Base-by-base conservation (phyloP, 495 filamentous ascomycete species). In the Aspergillus panamensis region DNA sequence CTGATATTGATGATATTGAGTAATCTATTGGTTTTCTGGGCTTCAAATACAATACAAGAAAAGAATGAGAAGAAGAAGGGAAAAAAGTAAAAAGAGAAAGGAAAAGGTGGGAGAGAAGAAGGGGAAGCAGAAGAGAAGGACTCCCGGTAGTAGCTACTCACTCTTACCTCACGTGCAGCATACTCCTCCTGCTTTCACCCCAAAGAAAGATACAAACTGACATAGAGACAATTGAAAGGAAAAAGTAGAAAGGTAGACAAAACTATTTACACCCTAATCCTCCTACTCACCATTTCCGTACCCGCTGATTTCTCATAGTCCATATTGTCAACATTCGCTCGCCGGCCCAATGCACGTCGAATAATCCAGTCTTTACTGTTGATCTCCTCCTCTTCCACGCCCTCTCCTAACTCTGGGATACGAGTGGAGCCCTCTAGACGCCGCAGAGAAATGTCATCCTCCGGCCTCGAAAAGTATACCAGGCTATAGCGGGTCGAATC, bases 391-490 rank as follows among this genome's bases (percentile, higher is more conserved):
- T 76, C 72, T 8, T 73, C 67, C 16, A 72, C 69, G 8, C 71
- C 69, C 3, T 69, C 69, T 42, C 63, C 65, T 8, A 81, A 58
- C 7, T 43, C 51, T 17, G 70, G 69, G 53, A 71, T 70, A 4
- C 59, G 33, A 39, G 53, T 16, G 37, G 70, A 66, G 6, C 76
- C 77, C 10, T 75, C 68, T 60, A 82, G 56, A 17, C 73, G 64
- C 58, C 68, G 73, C 69, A 87, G 64, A 17, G 77, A 47, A 25
- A 84, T 80, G 14, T 77, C 63, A 67, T 87, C 81, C 61, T 83
- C 82, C 2, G 83, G 83, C 48, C 84, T 67, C 17, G 78, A 68
- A 66, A 87, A 87, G 66, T 85, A 87, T 19, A 86, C 84, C 25
- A 87, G 63, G 68, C 82, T 85, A 55, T 81, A 82, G 35, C 85